Evolutionary conservation across 208 protist species (phyloP), one percentile per base, ranked within the genome.

Genomic region (Tetramitus jugosus): DNA sequence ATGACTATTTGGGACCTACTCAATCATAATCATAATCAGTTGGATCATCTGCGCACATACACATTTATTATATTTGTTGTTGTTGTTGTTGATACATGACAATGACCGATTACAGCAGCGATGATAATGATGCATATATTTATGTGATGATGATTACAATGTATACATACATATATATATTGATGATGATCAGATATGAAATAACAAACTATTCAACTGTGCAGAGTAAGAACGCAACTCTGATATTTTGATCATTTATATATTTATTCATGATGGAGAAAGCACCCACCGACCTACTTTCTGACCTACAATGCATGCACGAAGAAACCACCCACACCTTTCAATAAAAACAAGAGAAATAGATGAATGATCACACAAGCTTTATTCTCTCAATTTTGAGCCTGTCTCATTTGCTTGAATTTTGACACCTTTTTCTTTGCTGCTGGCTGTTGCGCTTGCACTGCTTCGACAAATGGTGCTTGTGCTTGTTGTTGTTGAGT

Each of bases 1-100:
- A 86, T 43, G 84, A 87, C 45, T 87, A 83, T 68, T 69, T 87
- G 40, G 84, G 84, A 56, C 8, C 31, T 37, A 26, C 20, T n/a
- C n/a, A n/a, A n/a, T n/a, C n/a, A n/a, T n/a, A n/a, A n/a, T n/a
- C n/a, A n/a, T n/a, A n/a, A n/a, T n/a, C n/a, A n/a, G n/a, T n/a
- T n/a, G n/a, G n/a, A n/a, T n/a, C n/a, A n/a, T n/a, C n/a, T n/a
- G n/a, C n/a, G n/a, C n/a, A n/a, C n/a, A n/a, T n/a, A n/a, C n/a
- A n/a, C n/a, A n/a, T n/a, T n/a, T n/a, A n/a, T n/a, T n/a, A n/a
- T n/a, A n/a, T n/a, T n/a, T n/a, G n/a, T n/a, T n/a, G n/a, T n/a
- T n/a, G n/a, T n/a, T n/a, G n/a, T n/a, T n/a, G n/a, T n/a, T n/a
- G n/a, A n/a, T n/a, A n/a, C n/a, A n/a, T n/a, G n/a, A n/a, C n/a